Evolutionary conservation across 1,284 basidiomycete species (phyloP).

Genomic region (Tilletia caries): DNA sequence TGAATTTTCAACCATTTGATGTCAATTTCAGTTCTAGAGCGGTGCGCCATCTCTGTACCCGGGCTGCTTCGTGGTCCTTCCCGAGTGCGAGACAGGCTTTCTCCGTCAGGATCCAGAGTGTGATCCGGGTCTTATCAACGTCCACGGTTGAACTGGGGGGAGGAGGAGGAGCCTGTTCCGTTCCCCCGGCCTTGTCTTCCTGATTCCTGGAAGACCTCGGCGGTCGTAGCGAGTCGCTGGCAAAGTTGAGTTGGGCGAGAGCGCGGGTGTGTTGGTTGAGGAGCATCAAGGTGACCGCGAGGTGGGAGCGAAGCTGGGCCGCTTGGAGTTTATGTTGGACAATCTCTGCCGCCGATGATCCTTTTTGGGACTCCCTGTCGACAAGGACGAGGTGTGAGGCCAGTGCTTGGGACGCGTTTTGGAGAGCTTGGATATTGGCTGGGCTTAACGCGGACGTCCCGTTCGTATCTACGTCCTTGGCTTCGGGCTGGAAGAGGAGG

Average conservation of each 20-base stretch:
- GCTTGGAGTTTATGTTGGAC: not conserved
- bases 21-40: not conserved
- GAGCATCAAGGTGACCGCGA: not conserved
- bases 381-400: not conserved
- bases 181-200: not conserved
- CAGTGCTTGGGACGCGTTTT: not conserved
- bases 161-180: not conserved
- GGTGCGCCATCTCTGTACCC: not conserved
- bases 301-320: not conserved
- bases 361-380: not conserved
- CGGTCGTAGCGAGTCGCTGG: constrained; percentile 8
- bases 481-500: not conserved
- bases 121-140: not conserved
- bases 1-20: too few relatives aligned
- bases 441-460: not conserved
- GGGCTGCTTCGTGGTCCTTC: not conserved
- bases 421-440: constrained; percentile 6
- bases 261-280: not conserved
- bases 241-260: not conserved
- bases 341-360: not conserved
- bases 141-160: not conserved
- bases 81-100: not conserved
- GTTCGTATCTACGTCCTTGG: not conserved
- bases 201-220: not conserved
- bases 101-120: not conserved